Base-by-base conservation (phyloP, 2,329 filamentous ascomycete species). In the Venturia pyrina region DNA sequence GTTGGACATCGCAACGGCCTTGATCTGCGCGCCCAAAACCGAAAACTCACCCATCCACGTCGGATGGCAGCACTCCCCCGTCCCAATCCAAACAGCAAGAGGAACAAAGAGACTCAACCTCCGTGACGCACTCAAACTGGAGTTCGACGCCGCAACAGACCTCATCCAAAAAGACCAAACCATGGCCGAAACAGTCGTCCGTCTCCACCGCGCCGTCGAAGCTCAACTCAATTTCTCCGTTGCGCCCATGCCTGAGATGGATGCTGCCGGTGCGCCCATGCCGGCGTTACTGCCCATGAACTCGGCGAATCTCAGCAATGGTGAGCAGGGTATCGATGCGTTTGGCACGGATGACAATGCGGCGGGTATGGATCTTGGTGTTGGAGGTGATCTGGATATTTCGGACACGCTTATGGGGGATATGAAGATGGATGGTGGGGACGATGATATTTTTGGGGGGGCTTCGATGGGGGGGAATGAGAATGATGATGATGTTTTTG, bases 1-100 rank as follows among this genome's bases (percentile, higher is more conserved):
- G 0, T 84, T 91, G 65, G 90, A 93, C 70, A 81, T 92, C 11
- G 88, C 84, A 2, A 85, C 84, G 2, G 84, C 87, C 0, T 78
- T 93, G 8, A 80, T 93, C 11, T 90, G 89, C 71, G 85, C 88
- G 0, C 88, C 89, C 71, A 77, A 71, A 67, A 77, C 73, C 40
- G 72, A 72, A 68, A 73, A 76, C 72, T 78, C 74, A 65, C 71
- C 73, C 2, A 68, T 78, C 19, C 64, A 72, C 1, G 68, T 77
- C 34, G 71, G 73, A 15, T 77, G 75, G 75, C 67, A 74, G 10
- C 69, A 69, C 28, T 75, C 72, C 46, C 61, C 71, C 0, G 70
- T 73, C 13, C 69, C 73, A 19, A 68, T 72, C n/a, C 70, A 21
- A 72, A 71, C 7, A 8, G 37, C 72, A 72, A 3, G 74, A 76